Percentiles rank a stretch among this genome's conserved stretches.
phyloP scores from a whole-genome alignment of 1,139 yeast species.

The Pichia sp. region DNA sequence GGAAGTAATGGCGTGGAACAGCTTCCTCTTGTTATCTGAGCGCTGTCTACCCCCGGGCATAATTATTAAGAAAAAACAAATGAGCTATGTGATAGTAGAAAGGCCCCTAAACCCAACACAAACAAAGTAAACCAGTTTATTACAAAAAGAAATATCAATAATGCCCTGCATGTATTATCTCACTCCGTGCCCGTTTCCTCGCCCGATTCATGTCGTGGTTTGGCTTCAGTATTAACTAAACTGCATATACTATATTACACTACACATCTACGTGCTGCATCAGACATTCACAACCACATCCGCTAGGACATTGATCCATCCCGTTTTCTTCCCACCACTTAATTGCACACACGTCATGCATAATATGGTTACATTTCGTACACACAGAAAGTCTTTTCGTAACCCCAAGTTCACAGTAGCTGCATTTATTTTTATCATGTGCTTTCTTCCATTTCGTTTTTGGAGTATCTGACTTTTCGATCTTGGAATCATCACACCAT shows the following conservation, averaged over 20 bases:
- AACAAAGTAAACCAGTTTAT: too few species aligned
- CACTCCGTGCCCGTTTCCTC: too few species aligned
- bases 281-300: conserved; percentile 81
- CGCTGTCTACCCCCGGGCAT: conserved; percentile 17
- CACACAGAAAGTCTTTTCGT: conserved; percentile 63
- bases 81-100: too few species aligned
- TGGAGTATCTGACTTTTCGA: background rate
- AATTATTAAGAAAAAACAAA: too few species aligned
- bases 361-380: conserved; percentile 66
- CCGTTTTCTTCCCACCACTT: conserved; percentile 67
- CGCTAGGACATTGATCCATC: conserved; percentile 68
- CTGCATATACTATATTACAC: too few species aligned
- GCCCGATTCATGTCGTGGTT: too few species aligned
- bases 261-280: too few species aligned
- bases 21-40: conserved; percentile 32
- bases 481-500: conserved; percentile 25
- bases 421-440: conserved; percentile 38
- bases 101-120: too few species aligned
- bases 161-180: too few species aligned
- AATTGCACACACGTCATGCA: conserved; percentile 73
- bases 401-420: conserved; percentile 58
- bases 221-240: too few species aligned
- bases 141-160: too few species aligned
- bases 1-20: conserved; percentile 32
- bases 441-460: conserved; percentile 14